Evolutionary conservation across 108 stramenopile species (phyloP), one percentile per base, ranked within the genome.

Genomic region (Stephanodiscus minutulus): DNA sequence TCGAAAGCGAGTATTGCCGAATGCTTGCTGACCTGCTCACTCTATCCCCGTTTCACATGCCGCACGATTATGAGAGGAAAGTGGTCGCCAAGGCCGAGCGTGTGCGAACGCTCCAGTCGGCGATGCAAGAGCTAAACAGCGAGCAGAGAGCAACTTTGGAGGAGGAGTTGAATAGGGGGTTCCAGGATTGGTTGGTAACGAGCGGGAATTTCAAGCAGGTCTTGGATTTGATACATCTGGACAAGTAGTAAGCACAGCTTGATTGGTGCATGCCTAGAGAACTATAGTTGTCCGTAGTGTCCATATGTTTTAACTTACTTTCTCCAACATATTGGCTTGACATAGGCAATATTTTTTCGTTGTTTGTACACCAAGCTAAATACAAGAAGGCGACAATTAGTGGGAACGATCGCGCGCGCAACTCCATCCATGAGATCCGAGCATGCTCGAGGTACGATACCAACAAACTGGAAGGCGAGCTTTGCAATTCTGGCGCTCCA

Each of bases 141-240:
- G 85, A 87, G 25, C 88, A 94, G 61, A 85, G 78, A 49, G 54
- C 58, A 24, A 77, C 64, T 52, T 77, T 94, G 29, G 86, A 94
- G 59, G 93, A 94, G 49, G 93, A 94, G 67, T 52, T 94, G 58
- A 90, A 91, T 64, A 73, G 83, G 43, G 90, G 89, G 9, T 92
- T 96, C 59, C 76, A 88, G 50, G 96, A 97, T 65, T 97, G 96
- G 96, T 79, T 97, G 22, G 91, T 92, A 3, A 85, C 93, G 29
- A 91, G 91, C 61, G 96, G 96, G 5, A 97, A 97, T 71, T 77
- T 97, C 13, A 86, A 94, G 25, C 96, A 97, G 53, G 92, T 97
- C 25, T 76, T 97, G 48, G 96, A 97, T 76, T 82, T 97, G 29
- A 92, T 97, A 1, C 93, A 92, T 70, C 53, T 95, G 60, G 94